Percentiles rank a stretch among this genome's conserved stretches.
Conservation (phyloP, 192 early-diverging fungal species). For the Umbelopsis sp. region DNA sequence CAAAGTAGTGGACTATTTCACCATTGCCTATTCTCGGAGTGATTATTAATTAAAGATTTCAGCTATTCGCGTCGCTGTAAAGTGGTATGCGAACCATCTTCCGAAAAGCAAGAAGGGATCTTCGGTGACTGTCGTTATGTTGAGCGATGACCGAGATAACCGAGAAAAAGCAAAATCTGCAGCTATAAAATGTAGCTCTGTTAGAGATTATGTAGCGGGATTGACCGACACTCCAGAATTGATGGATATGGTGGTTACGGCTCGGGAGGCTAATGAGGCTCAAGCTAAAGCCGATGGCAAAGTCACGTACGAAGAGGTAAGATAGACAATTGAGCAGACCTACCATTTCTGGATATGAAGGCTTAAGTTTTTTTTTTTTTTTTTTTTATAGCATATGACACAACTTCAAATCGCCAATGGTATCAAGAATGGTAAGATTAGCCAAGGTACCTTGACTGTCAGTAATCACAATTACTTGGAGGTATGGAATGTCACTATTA, state of each 20-base stretch:
- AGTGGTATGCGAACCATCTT: conserved; percentile 87
- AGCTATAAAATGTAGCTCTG: conserved; percentile 68
- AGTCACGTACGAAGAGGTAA: conserved; percentile 67
- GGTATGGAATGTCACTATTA: conserved; percentile 31
- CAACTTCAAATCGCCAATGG: conserved; percentile 81
- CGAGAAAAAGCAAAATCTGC: conserved; percentile 66
- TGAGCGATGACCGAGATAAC: conserved; percentile 93
- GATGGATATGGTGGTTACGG: conserved; percentile 84
- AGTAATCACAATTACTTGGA: conserved; percentile 89
- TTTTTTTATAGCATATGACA: conserved; percentile 67
- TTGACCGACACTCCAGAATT: conserved; percentile 82
- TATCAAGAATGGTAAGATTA: conserved; percentile 76
- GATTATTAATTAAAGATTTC: conserved; percentile 10
- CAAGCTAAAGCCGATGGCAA: conserved; percentile 55
- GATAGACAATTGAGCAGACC: background rate
- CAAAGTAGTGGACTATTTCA: conserved; percentile 1
- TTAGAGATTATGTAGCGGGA: conserved; percentile 76
- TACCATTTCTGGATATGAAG: background rate
- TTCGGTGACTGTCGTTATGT: conserved; percentile 62
- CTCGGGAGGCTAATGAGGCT: conserved; percentile 43
- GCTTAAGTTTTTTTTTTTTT: background rate
- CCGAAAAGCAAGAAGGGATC: conserved; percentile 29
- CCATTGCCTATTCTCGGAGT: background rate
- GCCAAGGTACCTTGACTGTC: conserved; percentile 84
- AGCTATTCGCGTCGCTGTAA: conserved; percentile 85